Conservation (phyloP, 371 early-diverging fungal genomes). For the Zopfochytrium polystomum region DNA sequence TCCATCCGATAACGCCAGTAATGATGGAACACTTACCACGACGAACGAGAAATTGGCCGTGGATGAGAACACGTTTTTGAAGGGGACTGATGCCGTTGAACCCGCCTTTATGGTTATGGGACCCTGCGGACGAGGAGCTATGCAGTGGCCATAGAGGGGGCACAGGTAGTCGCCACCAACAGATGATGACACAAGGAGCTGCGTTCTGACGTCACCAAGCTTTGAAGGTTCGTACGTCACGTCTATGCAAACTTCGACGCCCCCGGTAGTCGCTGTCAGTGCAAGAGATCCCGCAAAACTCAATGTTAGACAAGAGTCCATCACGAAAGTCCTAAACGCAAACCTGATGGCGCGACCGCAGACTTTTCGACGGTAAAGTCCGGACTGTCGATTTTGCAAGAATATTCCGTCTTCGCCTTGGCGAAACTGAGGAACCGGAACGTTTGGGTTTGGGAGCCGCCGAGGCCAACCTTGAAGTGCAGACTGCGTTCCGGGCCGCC, state of each 20-base stretch:
- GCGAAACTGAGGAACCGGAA: constrained; percentile 51
- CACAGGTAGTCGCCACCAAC: constrained; percentile 54
- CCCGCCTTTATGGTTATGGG: constrained; percentile 52
- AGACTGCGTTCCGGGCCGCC: constrained; percentile 44
- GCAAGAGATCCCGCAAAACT: neutral
- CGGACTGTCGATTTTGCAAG: constrained; percentile 45
- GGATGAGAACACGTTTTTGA: constrained; percentile 53
- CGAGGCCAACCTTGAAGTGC: constrained; percentile 54
- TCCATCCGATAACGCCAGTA: neutral
- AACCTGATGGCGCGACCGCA: constrained; percentile 48
- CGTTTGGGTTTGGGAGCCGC: constrained; percentile 49
- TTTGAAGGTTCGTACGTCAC: constrained; percentile 58
- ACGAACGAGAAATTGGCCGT: constrained; percentile 45
- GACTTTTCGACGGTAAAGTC: constrained; percentile 56
- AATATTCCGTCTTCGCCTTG: constrained; percentile 50
- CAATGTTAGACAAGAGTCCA: neutral
- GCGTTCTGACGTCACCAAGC: constrained; percentile 48
- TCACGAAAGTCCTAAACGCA: neutral
- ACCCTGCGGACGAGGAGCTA: constrained; percentile 52
- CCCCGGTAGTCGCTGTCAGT: constrained; percentile 36
- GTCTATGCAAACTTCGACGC: constrained; percentile 48
- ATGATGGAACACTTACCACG: constrained; percentile 32
- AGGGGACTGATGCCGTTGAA: constrained; percentile 36
- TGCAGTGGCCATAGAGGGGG: constrained; percentile 53
- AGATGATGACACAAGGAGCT: constrained; percentile 43